A percentile compares a stretch with the other conserved stretches of the same genome.
Conservation (phyloP, 192 early-diverging fungal genomes). For the Mortierella claussenii region DNA sequence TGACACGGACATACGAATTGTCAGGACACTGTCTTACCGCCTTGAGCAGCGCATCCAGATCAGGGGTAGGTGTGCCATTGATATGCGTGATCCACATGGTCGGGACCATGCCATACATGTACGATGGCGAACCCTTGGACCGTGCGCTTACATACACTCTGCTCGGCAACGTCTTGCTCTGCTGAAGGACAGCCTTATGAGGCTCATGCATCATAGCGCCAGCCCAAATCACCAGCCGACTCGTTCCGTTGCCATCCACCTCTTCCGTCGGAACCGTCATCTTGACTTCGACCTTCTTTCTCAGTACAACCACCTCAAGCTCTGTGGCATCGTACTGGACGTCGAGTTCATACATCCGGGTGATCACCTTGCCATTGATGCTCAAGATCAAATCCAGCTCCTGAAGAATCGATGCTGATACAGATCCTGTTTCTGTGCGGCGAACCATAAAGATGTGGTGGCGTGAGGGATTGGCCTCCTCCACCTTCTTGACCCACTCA, state of each 20-base stretch:
- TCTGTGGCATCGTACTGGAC: constrained; percentile 65
- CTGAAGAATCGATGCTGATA: constrained; percentile 65
- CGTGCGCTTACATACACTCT: constrained; percentile 69
- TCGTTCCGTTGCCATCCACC: constrained; percentile 66
- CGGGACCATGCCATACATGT: constrained; percentile 69
- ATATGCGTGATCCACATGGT: constrained; percentile 84
- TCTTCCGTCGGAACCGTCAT: constrained; percentile 78
- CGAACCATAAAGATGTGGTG: constrained; percentile 69
- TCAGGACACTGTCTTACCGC: constrained; percentile 68
- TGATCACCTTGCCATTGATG: constrained; percentile 73
- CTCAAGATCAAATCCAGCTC: constrained; percentile 76
- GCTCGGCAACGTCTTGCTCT: constrained; percentile 72
- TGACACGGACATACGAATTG: constrained; percentile 76
- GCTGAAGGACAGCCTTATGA: constrained; percentile 74
- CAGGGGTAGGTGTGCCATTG: constrained; percentile 64
- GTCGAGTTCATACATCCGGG: constrained; percentile 69
- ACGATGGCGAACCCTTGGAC: constrained; percentile 68
- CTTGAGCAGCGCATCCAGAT: constrained; percentile 70
- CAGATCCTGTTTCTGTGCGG: constrained; percentile 68
- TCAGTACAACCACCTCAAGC: constrained; percentile 70
- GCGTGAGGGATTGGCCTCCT: constrained; percentile 62
- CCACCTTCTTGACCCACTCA: constrained; percentile 66
- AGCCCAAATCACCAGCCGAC: constrained; percentile 85
- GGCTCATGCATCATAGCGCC: constrained; percentile 83
- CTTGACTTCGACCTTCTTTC: constrained; percentile 77